A percentile compares a stretch with the other conserved stretches of the same genome.
Evolutionary conservation across 371 early-diverging fungal species (phyloP).

Genomic region (Coemansia linderi): DNA sequence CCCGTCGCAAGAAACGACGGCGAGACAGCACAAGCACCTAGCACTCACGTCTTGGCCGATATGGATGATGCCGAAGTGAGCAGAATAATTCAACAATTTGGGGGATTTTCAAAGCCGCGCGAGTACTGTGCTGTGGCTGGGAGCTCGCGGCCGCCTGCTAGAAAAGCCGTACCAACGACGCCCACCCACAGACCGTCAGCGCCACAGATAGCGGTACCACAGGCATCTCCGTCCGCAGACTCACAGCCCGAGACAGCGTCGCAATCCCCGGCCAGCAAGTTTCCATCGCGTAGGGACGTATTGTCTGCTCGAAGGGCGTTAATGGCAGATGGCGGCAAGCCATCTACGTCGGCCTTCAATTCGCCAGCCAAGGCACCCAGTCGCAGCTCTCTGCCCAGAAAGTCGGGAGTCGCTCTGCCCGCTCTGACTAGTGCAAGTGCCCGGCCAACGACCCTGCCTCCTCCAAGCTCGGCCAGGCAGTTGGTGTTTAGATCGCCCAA

Average conservation of each 20-base stretch:
- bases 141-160: not conserved
- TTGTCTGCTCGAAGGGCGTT: conserved; percentile 41
- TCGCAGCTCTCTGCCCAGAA: not conserved
- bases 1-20: not conserved
- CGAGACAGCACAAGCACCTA: not conserved
- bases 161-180: not conserved
- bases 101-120: conserved; percentile 18
- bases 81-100: conserved; percentile 7
- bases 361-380: conserved; percentile 12
- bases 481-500: conserved; percentile 35
- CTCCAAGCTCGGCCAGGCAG: conserved; percentile 7
- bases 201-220: not conserved
- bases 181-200: not conserved
- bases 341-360: conserved; percentile 8
- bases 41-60: conserved; percentile 10
- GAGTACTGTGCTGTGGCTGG: not conserved
- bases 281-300: conserved; percentile 42
- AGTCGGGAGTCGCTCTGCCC: not conserved
- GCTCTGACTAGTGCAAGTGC: not conserved
- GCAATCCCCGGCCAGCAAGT: conserved; percentile 11
- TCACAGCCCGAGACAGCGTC: not conserved
- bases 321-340: conserved; percentile 21
- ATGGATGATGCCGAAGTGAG: conserved; percentile 23
- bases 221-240: not conserved
- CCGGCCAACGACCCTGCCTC: not conserved